phyloP scores from a whole-genome alignment of 1,139 yeast genomes.

The Suhomyces terraborum region DNA sequence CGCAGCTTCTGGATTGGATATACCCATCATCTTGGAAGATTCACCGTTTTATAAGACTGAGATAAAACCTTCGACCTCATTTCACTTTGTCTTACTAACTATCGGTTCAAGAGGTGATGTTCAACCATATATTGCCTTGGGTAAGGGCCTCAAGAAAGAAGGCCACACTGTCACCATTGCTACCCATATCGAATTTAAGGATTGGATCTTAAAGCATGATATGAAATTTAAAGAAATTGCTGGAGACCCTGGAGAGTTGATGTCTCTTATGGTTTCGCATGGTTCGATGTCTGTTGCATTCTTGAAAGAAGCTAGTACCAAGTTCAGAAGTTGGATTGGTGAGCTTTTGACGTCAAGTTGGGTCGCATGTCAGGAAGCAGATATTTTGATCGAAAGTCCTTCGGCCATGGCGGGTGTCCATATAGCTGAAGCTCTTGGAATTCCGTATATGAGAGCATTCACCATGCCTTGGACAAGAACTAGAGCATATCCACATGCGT shows the following conservation, averaged over 20 bases:
- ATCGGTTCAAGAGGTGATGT: slow-evolving; percentile 97
- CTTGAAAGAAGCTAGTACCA: slow-evolving; percentile 76
- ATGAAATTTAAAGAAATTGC: slow-evolving; percentile 75
- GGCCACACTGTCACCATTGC: slow-evolving; percentile 86
- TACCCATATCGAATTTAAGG: slow-evolving; percentile 77
- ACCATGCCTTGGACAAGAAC: slow-evolving; percentile 99
- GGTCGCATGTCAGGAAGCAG: slow-evolving; percentile 84
- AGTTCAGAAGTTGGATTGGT: slow-evolving; percentile 78
- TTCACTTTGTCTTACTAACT: slow-evolving; percentile 71
- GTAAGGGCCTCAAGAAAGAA: slow-evolving; percentile 70
- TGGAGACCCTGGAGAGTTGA: slow-evolving; percentile 89
- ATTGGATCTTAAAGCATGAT: slow-evolving; percentile 70
- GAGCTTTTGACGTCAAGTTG: slow-evolving; percentile 72
- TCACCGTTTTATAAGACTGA: slow-evolving; percentile 58
- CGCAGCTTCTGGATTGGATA: slow-evolving; percentile 59
- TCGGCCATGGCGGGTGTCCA: slow-evolving; percentile 96
- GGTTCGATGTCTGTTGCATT: slow-evolving; percentile 85
- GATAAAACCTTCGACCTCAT: slow-evolving; percentile 53
- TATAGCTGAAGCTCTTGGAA: slow-evolving; percentile 85
- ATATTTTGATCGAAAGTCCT: slow-evolving; percentile 87
- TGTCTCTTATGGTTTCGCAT: slow-evolving; percentile 90
- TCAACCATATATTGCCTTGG: slow-evolving; percentile 92
- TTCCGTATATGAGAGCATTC: slow-evolving; percentile 92
- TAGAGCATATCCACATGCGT: slow-evolving; percentile 94
- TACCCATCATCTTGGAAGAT: slow-evolving; percentile 68